These are phyloP conservation scores for Penicillium maclennaniae DNA, from an alignment of 495 filamentous ascomycete species.

Conservation along the genomic window DNA sequence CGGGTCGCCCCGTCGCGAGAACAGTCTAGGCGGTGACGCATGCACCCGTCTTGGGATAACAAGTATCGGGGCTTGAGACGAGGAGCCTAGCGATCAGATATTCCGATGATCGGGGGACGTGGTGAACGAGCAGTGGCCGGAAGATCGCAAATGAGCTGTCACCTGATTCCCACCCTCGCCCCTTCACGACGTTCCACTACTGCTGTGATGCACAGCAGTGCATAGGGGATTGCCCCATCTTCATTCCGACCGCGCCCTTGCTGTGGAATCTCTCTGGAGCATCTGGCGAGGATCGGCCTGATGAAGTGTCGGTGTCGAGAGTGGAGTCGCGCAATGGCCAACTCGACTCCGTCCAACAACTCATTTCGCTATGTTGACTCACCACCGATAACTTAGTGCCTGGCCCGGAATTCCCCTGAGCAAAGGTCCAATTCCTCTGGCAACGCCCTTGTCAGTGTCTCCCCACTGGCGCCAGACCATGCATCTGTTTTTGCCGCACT, in stretches of 20 bases:
- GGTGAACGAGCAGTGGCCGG: slow-evolving; percentile 11
- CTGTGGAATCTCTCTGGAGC: slow-evolving; percentile 7
- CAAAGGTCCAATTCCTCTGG: slow-evolving; percentile 3
- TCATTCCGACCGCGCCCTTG: slow-evolving; percentile 22
- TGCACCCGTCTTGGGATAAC: slow-evolving; percentile 20
- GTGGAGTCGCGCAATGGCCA: slow-evolving; percentile 17
- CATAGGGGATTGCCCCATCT: slow-evolving; percentile 6
- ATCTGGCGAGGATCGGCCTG: slow-evolving; percentile 9
- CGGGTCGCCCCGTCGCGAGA: slow-evolving; percentile 12
- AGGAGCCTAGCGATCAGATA: slow-evolving; percentile 11
- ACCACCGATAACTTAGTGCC: not conserved
- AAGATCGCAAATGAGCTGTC: slow-evolving; percentile 14
- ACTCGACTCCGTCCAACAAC: slow-evolving; percentile 17
- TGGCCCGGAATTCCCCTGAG: slow-evolving; percentile 1
- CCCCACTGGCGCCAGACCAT: slow-evolving; percentile 18
- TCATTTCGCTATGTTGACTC: slow-evolving; percentile 12
- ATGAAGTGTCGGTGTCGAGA: slow-evolving; percentile 31
- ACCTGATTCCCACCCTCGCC: slow-evolving; percentile 14
- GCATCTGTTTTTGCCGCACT: slow-evolving; percentile 34
- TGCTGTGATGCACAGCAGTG: not conserved
- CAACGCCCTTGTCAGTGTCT: slow-evolving; percentile 7
- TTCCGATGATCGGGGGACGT: slow-evolving; percentile 6
- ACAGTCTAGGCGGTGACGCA: slow-evolving; percentile 14
- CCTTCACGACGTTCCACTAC: slow-evolving; percentile 11
- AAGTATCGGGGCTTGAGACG: not conserved